Evolutionary conservation across 495 filamentous ascomycete species (phyloP).

Genomic region (Neurospora sp.): DNA sequence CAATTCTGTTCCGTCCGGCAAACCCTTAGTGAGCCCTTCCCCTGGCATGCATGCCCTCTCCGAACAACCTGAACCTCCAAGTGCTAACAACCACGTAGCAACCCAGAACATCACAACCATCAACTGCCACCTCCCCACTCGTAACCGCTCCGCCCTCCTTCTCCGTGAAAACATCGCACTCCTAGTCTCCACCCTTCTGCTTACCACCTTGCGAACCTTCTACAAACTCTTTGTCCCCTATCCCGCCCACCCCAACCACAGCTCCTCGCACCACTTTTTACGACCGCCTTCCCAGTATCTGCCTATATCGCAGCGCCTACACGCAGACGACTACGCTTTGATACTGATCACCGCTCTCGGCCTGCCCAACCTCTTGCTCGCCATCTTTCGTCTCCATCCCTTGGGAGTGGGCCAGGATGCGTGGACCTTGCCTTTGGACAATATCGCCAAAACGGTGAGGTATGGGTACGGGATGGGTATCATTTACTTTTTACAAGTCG

Average conservation of each 20-base stretch:
- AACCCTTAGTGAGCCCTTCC: neutral
- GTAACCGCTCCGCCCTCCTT: neutral
- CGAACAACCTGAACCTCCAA: neutral
- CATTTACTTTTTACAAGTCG: neutral
- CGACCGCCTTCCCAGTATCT: neutral
- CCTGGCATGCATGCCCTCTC: neutral
- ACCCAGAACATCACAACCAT: neutral
- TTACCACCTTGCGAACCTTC: neutral
- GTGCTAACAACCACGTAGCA: neutral
- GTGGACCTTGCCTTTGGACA: neutral
- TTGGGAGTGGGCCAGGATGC: neutral
- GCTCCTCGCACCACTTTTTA: neutral
- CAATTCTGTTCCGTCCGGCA: neutral
- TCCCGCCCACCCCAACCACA: neutral
- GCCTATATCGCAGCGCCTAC: neutral
- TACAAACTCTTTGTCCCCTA: neutral
- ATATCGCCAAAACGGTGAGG: neutral
- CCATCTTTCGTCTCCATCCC: neutral
- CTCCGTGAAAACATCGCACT: neutral
- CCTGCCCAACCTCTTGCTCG: neutral
- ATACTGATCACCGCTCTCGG: neutral
- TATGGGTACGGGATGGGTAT: neutral
- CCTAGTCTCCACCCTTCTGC: neutral
- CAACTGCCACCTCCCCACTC: neutral
- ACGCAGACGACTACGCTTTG: neutral